Evolutionary conservation across 331 rosid species (phyloP).

Genomic region (Quercus tomentella): DNA sequence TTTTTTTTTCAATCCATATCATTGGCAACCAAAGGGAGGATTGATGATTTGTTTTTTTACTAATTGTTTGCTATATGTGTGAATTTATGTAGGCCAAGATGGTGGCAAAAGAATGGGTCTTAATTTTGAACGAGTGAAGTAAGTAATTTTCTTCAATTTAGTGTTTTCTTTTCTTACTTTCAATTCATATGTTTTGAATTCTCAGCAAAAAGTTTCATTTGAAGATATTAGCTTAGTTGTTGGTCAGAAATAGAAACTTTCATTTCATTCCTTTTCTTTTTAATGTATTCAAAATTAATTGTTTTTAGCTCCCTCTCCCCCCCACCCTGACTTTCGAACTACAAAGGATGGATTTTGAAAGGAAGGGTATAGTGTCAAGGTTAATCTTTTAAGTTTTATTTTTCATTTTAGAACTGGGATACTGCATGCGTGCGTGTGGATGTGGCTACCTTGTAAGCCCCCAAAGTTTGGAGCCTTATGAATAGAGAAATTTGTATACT

Average conservation of each 20-base stretch:
- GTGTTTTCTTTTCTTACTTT: background rate
- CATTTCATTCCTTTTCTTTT: background rate
- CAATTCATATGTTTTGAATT: background rate
- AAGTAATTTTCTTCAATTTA: constrained; percentile 28
- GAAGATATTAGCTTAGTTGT: background rate
- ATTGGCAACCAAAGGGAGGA: background rate
- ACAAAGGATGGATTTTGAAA: too few relatives aligned
- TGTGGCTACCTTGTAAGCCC: background rate
- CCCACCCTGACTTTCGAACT: too few relatives aligned
- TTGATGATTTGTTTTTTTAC: constrained; percentile 17
- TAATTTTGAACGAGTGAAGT: constrained; percentile 89
- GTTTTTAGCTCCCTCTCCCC: background rate
- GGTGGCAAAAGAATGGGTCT: constrained; percentile 93
- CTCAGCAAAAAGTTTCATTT: background rate
- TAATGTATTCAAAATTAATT: background rate
- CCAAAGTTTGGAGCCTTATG: background rate
- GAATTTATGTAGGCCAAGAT: constrained; percentile 66
- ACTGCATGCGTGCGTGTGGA: background rate
- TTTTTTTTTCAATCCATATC: background rate
- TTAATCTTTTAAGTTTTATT: background rate
- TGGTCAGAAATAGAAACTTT: background rate
- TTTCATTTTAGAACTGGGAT: background rate
- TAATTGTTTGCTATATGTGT: constrained; percentile 18
- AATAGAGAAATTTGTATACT: background rate
- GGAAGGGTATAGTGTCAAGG: background rate